Percentiles rank a stretch among this genome's conserved stretches.
Conservation (phyloP, 2,329 filamentous ascomycete species). For the Talaromyces sp. region DNA sequence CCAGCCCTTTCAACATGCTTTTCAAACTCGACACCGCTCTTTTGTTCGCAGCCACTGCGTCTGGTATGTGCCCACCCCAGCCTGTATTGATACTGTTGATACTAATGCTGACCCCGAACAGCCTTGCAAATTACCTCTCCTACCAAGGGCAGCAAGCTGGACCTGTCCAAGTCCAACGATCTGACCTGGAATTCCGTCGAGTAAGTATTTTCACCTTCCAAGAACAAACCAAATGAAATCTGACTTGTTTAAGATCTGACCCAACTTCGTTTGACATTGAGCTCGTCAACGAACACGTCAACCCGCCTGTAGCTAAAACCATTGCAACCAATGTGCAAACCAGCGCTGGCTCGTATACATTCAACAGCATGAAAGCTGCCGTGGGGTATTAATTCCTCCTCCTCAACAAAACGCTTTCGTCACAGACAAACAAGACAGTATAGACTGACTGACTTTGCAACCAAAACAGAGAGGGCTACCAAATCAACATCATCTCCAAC, state of each 20-base stretch:
- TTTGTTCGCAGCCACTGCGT: slow-evolving; percentile 24
- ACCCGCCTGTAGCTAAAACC: slow-evolving; percentile 27
- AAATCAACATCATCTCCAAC: slow-evolving; percentile 39
- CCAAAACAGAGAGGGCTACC: slow-evolving; percentile 30
- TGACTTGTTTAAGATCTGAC: slow-evolving; percentile 30
- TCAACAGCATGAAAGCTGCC: slow-evolving; percentile 24
- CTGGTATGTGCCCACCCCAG: slow-evolving; percentile 19
- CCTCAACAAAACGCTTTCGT: no score
- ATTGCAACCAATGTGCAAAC: slow-evolving; percentile 34
- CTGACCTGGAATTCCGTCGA: slow-evolving; percentile 37
- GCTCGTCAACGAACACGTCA: slow-evolving; percentile 37
- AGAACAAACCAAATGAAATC: neutral
- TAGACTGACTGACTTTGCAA: no score
- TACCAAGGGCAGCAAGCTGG: slow-evolving; percentile 25
- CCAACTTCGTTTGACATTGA: slow-evolving; percentile 36
- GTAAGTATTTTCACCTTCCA: slow-evolving; percentile 19
- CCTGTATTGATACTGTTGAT: neutral
- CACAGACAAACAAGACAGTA: no score
- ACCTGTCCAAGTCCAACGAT: slow-evolving; percentile 33
- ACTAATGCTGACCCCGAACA: slow-evolving; percentile 9
- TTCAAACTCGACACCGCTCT: slow-evolving; percentile 20
- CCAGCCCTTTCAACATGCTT: slow-evolving; percentile 23
- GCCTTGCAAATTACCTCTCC: slow-evolving; percentile 35
- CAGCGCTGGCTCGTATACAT: slow-evolving; percentile 29
- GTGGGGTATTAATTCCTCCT: neutral